Evolutionary conservation across 805 yeast species (phyloP).

Genomic region (Teunomyces gatunensis): DNA sequence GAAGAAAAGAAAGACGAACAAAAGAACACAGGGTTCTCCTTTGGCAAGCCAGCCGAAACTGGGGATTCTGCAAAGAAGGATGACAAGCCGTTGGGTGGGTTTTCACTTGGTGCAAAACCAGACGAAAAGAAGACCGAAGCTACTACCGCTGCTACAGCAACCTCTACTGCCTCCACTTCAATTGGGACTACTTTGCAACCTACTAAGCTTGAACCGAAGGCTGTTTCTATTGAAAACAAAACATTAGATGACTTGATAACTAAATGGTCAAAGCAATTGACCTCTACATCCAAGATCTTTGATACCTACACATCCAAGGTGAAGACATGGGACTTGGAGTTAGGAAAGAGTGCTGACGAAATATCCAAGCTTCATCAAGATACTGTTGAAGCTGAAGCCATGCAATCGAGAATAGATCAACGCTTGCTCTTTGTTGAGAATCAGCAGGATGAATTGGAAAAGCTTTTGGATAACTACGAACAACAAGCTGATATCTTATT

Average conservation of each 20-base stretch:
- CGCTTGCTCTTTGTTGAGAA: slow-evolving; percentile 79
- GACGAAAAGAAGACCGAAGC: slow-evolving; percentile 8
- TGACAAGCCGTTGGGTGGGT: slow-evolving; percentile 15
- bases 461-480: slow-evolving; percentile 79
- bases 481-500: slow-evolving; percentile 58
- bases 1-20: not conserved
- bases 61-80: slow-evolving; percentile 22
- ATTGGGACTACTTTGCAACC: slow-evolving; percentile 38
- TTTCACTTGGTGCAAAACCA: slow-evolving; percentile 22
- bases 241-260: slow-evolving; percentile 89
- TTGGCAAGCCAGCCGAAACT: slow-evolving; percentile 19
- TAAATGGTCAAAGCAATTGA: slow-evolving; percentile 87
- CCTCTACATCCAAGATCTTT: slow-evolving; percentile 71
- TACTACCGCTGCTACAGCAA: slow-evolving; percentile 5
- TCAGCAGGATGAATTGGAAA: slow-evolving; percentile 90
- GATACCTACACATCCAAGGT: slow-evolving; percentile 71
- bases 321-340: slow-evolving; percentile 79
- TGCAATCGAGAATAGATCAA: slow-evolving; percentile 84
- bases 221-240: slow-evolving; percentile 80
- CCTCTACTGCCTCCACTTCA: slow-evolving; percentile 16
- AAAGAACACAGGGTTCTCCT: slow-evolving; percentile 10
- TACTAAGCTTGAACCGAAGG: slow-evolving; percentile 61
- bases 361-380: slow-evolving; percentile 75
- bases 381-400: slow-evolving; percentile 77
- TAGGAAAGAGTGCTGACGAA: slow-evolving; percentile 83